phyloP scores from a whole-genome alignment of 768 basidiomycete species.

The Brasilioporus rufonigricans region DNA sequence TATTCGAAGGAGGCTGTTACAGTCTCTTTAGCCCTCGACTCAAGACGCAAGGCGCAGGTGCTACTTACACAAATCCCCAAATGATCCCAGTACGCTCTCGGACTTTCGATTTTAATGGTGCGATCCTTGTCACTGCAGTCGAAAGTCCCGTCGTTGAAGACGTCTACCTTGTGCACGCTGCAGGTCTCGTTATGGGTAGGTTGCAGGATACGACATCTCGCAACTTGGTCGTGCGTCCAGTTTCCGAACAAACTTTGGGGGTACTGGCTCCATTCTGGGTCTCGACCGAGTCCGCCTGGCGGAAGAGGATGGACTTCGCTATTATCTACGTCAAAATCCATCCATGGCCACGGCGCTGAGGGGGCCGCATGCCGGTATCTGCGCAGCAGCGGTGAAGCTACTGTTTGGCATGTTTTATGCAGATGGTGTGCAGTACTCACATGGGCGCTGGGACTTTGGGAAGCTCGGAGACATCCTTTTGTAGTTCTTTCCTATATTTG shows the following conservation, averaged over 20 bases:
- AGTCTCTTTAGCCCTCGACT: background rate
- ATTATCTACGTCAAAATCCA: slow-evolving; percentile 35
- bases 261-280: slow-evolving; percentile 27
- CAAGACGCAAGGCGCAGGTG: background rate
- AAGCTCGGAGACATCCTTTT: slow-evolving; percentile 11
- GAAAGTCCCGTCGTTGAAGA: slow-evolving; percentile 17
- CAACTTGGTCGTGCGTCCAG: slow-evolving; percentile 34
- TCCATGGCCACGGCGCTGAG: slow-evolving; percentile 43
- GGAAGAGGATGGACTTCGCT: slow-evolving; percentile 17
- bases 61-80: slow-evolving; percentile 34
- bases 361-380: slow-evolving; percentile 41
- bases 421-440: slow-evolving; percentile 12
- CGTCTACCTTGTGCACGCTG: slow-evolving; percentile 26
- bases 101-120: slow-evolving; percentile 8
- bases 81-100: slow-evolving; percentile 33
- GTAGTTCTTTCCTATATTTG: slow-evolving; percentile 6
- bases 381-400: background rate
- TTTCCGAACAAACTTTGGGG: slow-evolving; percentile 34
- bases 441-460: slow-evolving; percentile 26
- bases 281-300: slow-evolving; percentile 4
- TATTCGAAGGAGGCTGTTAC: slow-evolving; percentile 31
- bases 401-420: background rate
- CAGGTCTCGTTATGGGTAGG: slow-evolving; percentile 3
- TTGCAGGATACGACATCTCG: slow-evolving; percentile 28
- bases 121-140: slow-evolving; percentile 1